Conservation (phyloP, 2,329 filamentous ascomycete genomes). For the Pestalotiopsis fici region DNA sequence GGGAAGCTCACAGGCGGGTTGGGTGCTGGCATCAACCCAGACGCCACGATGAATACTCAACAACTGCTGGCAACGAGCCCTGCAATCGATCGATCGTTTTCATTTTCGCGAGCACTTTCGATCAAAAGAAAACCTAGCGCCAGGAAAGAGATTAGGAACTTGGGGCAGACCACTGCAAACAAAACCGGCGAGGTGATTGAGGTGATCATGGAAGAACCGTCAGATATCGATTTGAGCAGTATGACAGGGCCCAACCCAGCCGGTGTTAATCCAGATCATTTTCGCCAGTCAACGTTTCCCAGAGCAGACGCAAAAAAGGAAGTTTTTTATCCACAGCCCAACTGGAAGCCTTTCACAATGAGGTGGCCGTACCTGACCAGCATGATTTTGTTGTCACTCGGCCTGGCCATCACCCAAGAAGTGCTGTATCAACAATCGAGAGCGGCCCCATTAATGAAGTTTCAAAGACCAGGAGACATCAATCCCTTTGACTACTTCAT, state of each 20-base stretch:
- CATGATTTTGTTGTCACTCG: conserved; percentile 55
- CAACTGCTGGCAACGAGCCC: conserved; percentile 46
- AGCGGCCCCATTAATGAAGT: conserved; percentile 46
- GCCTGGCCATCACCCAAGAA: conserved; percentile 55
- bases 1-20: conserved; percentile 60
- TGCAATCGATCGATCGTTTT: conserved; percentile 34
- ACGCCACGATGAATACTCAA: conserved; percentile 46
- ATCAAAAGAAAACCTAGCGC: conserved; percentile 21
- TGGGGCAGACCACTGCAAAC: conserved; percentile 61
- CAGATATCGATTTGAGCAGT: conserved; percentile 52
- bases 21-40: conserved; percentile 52
- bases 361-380: conserved; percentile 58
- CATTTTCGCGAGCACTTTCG: conserved; percentile 42
- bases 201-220: conserved; percentile 51
- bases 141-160: conserved; percentile 44
- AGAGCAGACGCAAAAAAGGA: conserved; percentile 41
- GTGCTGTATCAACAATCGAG: conserved; percentile 53
- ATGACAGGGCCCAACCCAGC: conserved; percentile 44
- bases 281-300: conserved; percentile 39
- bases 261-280: conserved; percentile 24
- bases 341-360: conserved; percentile 70
- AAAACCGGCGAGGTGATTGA: conserved; percentile 60
- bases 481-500: conserved; percentile 56
- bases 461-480: conserved; percentile 51
- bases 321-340: conserved; percentile 62